Percentiles rank a stretch among this genome's conserved stretches.
These are phyloP conservation scores for Heterobasidion parviporum DNA, from an alignment of 1,284 basidiomycete species.

Conservation along the genomic window DNA sequence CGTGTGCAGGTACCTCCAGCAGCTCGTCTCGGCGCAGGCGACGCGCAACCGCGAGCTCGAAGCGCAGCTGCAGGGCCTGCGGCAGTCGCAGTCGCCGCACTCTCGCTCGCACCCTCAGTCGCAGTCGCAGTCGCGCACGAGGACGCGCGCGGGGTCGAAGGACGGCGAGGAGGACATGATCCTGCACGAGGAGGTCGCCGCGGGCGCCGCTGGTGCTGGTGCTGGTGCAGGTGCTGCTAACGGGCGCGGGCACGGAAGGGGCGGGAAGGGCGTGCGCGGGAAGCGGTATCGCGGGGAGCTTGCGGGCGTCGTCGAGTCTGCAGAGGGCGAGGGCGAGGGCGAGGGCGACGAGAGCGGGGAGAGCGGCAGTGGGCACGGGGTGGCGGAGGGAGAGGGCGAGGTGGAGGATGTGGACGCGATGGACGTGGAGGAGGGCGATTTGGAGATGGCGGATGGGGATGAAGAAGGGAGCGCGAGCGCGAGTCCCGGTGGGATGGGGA, in stretches of 20 bases:
- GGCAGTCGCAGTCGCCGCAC: slow-evolving; percentile 2
- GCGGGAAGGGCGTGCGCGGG: too few relatives aligned
- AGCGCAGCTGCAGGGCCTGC: slow-evolving; percentile 34
- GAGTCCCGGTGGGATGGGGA: slow-evolving; percentile 4
- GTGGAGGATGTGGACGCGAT: too few relatives aligned
- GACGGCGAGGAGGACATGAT: slow-evolving; percentile 4
- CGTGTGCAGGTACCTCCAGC: slow-evolving; percentile 63
- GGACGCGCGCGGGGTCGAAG: slow-evolving; percentile 11
- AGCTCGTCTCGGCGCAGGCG: slow-evolving; percentile 72
- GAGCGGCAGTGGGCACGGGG: too few relatives aligned
- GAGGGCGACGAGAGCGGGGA: too few relatives aligned
- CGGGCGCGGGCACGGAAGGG: too few relatives aligned
- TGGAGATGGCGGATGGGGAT: slow-evolving; percentile 11
- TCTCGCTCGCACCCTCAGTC: slow-evolving; percentile 1
- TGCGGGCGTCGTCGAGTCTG: slow-evolving; percentile 8
- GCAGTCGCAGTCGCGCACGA: slow-evolving; percentile 5
- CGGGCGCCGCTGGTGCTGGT: too few relatives aligned
- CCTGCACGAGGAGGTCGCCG: slow-evolving; percentile 19
- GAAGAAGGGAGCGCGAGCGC: slow-evolving; percentile 12
- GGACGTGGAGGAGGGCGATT: too few relatives aligned
- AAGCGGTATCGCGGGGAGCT: neutral
- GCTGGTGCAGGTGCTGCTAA: too few relatives aligned
- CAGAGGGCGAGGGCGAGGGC: slow-evolving; percentile 16
- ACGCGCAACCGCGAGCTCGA: slow-evolving; percentile 72
- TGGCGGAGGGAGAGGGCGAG: too few relatives aligned